Evolutionary conservation across 1,139 yeast species (phyloP), one percentile per base, ranked within the genome.

Genomic region (Protomyces gravidus): DNA sequence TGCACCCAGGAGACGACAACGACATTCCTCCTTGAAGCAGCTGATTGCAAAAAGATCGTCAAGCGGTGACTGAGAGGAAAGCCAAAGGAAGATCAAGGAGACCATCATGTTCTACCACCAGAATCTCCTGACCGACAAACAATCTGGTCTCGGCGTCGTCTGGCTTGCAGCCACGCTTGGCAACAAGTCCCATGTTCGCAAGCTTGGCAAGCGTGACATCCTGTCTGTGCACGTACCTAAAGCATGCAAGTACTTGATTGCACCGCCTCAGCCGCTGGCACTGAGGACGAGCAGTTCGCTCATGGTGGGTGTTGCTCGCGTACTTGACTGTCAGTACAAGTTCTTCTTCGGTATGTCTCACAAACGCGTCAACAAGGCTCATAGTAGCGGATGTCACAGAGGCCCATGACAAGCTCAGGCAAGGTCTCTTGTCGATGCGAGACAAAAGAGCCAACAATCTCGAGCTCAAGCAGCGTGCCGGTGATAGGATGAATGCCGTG

Each of bases 251-350:
- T 46, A 62, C n/a, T 57, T 67, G 2, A 50, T 59, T 13, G 57
- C 60, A 45, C 69, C 69, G 5, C 62, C 68, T 7, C 66, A 65
- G 55, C 69, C 73, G 0, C 65, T 73, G 23, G 73, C 78, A 1
- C 73, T 83, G 27, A 69, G 84, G 36, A 72, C 77, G 27, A 72
- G 78, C 0, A 80, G 86, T 0, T 78, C 73, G 60, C 69, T 84
- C 25, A 69, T 84, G 62, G 78, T 79, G 65, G 89, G 89, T 0
- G 75, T 83, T 1, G 74, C 85, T 0, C 67, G 83, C 45, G 75
- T 81, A 32, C 82, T 80, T 68, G 78, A 74, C 61, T 78, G 79
- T 47, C 80, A 83, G 66, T 75, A 79, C 0, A 32, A 19, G 17
- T 55, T 46, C 36, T 28, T 46, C 50, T 46, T 27, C 39, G 5